phyloP scores from a whole-genome alignment of 805 yeast species.

The Ogataea paradorogensis region DNA sequence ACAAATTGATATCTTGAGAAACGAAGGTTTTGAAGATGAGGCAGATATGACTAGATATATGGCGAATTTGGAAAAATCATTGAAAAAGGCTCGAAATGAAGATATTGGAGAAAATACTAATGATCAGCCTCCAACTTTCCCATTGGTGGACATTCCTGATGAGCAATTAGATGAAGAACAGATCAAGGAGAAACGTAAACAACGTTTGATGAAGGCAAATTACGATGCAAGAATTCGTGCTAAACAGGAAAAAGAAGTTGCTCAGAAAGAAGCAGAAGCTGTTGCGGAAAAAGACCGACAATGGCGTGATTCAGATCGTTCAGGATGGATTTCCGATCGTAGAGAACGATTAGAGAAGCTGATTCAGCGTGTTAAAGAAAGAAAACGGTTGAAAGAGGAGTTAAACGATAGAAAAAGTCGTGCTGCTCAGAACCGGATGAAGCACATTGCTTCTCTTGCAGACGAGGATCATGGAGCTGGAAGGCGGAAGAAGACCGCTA shows the following conservation, averaged over 20 bases:
- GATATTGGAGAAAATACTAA: conserved; percentile 58
- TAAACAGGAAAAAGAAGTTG: conserved; percentile 71
- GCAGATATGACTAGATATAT: conserved; percentile 68
- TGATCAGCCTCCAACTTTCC: conserved; percentile 55
- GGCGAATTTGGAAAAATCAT: conserved; percentile 59
- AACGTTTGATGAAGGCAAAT: conserved; percentile 77
- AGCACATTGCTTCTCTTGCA: conserved; percentile 82
- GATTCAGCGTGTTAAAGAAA: conserved; percentile 63
- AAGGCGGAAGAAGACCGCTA: conserved; percentile 47
- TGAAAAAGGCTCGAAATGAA: conserved; percentile 63
- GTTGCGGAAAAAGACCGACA: conserved; percentile 63
- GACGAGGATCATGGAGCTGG: conserved; percentile 44
- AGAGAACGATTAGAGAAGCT: conserved; percentile 56
- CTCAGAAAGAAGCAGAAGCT: conserved; percentile 56
- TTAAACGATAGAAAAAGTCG: conserved; percentile 84
- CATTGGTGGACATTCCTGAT: conserved; percentile 81
- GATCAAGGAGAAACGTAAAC: conserved; percentile 82
- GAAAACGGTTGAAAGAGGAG: conserved; percentile 68
- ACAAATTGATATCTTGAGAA: conserved; percentile 51
- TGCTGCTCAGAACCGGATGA: conserved; percentile 92
- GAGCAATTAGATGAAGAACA: conserved; percentile 76
- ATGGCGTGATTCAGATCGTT: conserved; percentile 73
- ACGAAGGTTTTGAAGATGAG: conserved; percentile 77
- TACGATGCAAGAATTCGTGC: conserved; percentile 85
- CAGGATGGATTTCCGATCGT: conserved; percentile 76